Evolutionary conservation across 75 land plant genomes (phyloP).

Genomic region (Sequoiadendron giganteum): DNA sequence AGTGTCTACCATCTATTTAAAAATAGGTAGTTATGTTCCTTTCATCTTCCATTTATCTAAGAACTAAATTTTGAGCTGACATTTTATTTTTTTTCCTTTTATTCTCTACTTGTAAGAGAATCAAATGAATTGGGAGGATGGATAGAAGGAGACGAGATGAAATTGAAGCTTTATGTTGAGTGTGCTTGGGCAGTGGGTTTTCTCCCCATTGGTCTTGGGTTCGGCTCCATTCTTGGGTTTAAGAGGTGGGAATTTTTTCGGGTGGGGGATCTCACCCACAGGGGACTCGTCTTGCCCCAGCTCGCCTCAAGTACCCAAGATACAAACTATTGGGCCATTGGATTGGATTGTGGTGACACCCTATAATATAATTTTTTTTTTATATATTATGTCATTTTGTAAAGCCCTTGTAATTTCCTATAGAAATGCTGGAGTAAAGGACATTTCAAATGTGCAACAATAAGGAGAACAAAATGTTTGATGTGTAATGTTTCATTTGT

Average conservation of each 20-base stretch:
- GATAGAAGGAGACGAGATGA: not conserved
- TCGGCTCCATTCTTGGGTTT: too few species aligned
- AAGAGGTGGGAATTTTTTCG: too few species aligned
- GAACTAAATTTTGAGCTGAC: not conserved
- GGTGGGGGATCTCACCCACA: too few species aligned
- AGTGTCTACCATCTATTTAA: not conserved
- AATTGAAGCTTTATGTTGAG: not conserved
- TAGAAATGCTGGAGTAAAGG: not conserved
- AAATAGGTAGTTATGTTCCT: slow-evolving; percentile 3
- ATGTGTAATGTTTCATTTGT: not conserved
- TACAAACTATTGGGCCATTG: too few species aligned
- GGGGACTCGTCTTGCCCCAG: too few species aligned
- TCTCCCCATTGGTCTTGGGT: too few species aligned
- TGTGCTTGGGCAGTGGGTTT: too few species aligned
- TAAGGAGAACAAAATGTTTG: not conserved
- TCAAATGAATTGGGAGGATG: not conserved
- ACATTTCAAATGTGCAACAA: not conserved
- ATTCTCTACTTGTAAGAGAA: not conserved
- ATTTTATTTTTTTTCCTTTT: not conserved
- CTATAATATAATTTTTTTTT: too few species aligned
- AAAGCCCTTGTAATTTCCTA: not conserved
- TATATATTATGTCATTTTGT: too few species aligned
- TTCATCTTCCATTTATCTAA: not conserved
- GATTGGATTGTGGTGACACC: too few species aligned
- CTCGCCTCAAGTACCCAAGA: too few species aligned